Evolutionary conservation across 176 grass and related monocot species (phyloP), one percentile per base, ranked within the genome.

Genomic region (Poa annua): DNA sequence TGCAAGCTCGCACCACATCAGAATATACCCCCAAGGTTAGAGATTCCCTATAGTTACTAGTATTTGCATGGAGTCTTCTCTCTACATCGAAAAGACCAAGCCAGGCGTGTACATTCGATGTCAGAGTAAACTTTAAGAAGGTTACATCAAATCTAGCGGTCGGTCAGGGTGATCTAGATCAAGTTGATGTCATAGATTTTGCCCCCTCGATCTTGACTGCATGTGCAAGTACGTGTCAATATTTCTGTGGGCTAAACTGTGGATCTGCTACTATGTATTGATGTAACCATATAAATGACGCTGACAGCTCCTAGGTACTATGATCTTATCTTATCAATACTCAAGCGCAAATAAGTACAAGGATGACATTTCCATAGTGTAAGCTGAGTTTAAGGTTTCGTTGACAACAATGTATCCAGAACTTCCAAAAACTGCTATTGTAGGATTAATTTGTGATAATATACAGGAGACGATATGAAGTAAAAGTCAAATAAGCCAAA

Each of bases 301-400:
- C n/a, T 50, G 71, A 80, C 35, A 8, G 20, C 55, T 74, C 35
- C 56, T 48, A 79, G 35, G 47, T 64, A 81, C 75, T 60, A 77
- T n/a, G 35, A 77, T 60, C 5, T 24, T 17, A 59, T 60, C 38
- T 47, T 63, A 47, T 20, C 15, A 44, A 32, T 11, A 62, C 8
- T 29, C 32, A 7, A 63, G 15, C 22, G 9, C 15, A 47, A 63
- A 79, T 32, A 64, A 79, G 59, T 79, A 64, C 39, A 49, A 49
- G 61, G 39, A 39, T 77, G 41, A 32, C 36, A 82, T 26, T 8
- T 49, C 6, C 6, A 26, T 4, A 54, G 2, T 66, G 13, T 39
- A 45, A 45, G 49, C 70, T 66, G 10, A 61, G 0, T 78, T 39
- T 65, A 49, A 49, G 47, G 15, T 49, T 49, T 49, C 47, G 47